Evolutionary conservation across 2,329 filamentous ascomycete species (phyloP).

Genomic region (Cladosporium colombiae): DNA sequence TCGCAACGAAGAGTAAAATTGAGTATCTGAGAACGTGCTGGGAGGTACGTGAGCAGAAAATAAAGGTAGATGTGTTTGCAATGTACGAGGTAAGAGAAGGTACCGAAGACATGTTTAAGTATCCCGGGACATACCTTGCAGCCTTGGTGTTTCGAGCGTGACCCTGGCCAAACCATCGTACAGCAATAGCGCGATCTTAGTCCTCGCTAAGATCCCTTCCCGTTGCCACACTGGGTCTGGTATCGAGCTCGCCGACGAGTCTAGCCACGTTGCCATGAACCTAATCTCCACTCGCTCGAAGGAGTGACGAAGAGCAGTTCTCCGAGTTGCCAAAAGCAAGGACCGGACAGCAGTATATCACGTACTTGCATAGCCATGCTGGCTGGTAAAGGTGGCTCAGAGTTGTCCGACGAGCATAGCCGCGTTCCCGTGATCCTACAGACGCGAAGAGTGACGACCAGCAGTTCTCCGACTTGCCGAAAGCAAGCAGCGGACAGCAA

Average conservation of each 20-base stretch:
- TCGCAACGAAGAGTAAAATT: not conserved
- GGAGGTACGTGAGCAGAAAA: not conserved
- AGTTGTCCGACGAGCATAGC: too few relatives aligned
- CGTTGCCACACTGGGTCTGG: too few relatives aligned
- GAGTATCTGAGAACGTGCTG: not conserved
- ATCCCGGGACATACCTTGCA: not conserved
- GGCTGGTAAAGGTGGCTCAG: too few relatives aligned
- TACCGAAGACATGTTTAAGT: not conserved
- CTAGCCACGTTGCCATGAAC: not conserved
- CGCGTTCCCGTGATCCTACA: too few relatives aligned
- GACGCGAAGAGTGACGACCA: not conserved
- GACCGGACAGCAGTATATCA: not conserved
- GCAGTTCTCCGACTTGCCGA: not conserved
- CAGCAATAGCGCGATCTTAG: not conserved
- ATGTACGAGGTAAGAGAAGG: not conserved
- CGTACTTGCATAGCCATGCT: not conserved
- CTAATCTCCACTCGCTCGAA: not conserved
- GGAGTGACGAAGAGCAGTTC: not conserved
- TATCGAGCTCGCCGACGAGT: too few relatives aligned
- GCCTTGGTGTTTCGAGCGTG: not conserved
- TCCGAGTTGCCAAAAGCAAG: not conserved
- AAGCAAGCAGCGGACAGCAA: not conserved
- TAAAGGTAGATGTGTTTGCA: not conserved
- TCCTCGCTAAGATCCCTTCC: too few relatives aligned
- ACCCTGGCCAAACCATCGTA: not conserved